Percentiles rank a stretch among this genome's conserved stretches.
Conservation (phyloP, 176 grass and related monocot species). For the Triticum turgidum region DNA sequence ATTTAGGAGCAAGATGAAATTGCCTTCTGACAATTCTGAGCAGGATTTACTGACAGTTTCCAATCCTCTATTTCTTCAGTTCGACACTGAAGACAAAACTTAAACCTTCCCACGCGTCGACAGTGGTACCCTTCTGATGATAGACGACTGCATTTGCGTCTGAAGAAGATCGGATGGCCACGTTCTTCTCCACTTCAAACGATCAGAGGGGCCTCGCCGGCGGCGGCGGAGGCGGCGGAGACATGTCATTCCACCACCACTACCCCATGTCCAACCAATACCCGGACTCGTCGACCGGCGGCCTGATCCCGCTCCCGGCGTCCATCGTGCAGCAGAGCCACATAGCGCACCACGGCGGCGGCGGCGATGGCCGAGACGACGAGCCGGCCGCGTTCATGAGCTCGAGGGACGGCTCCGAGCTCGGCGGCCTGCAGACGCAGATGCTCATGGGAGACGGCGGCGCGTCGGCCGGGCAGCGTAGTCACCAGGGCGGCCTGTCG, state of each 20-base stretch:
- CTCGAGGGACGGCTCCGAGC: slow-evolving; percentile 32
- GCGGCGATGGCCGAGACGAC: slow-evolving; percentile 33
- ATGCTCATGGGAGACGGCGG: slow-evolving; percentile 55
- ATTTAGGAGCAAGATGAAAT: not conserved
- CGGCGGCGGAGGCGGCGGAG: slow-evolving; percentile 13
- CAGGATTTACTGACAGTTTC: not conserved
- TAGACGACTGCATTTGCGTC: slow-evolving; percentile 8
- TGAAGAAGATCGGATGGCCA: slow-evolving; percentile 62
- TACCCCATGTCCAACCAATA: slow-evolving; percentile 41
- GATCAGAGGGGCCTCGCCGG: slow-evolving; percentile 52
- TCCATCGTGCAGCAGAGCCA: slow-evolving; percentile 51
- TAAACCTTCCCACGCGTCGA: slow-evolving; percentile 9
- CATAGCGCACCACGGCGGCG: slow-evolving; percentile 18
- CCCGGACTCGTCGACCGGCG: slow-evolving; percentile 46
- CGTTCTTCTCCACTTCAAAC: slow-evolving; percentile 65
- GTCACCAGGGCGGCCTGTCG: slow-evolving; percentile 63
- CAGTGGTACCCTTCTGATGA: slow-evolving; percentile 22
- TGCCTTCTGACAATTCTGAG: not conserved
- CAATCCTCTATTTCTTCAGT: not conserved
- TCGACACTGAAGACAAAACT: not conserved
- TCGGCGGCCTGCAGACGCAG: slow-evolving; percentile 62
- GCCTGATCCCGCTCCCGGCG: slow-evolving; percentile 50
- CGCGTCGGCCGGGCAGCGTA: slow-evolving; percentile 32
- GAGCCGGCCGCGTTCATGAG: slow-evolving; percentile 31
- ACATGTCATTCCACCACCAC: slow-evolving; percentile 56